These are phyloP conservation scores for Coemansia sp. DNA, from an alignment of 192 early-diverging fungal species.

Conservation along the genomic window DNA sequence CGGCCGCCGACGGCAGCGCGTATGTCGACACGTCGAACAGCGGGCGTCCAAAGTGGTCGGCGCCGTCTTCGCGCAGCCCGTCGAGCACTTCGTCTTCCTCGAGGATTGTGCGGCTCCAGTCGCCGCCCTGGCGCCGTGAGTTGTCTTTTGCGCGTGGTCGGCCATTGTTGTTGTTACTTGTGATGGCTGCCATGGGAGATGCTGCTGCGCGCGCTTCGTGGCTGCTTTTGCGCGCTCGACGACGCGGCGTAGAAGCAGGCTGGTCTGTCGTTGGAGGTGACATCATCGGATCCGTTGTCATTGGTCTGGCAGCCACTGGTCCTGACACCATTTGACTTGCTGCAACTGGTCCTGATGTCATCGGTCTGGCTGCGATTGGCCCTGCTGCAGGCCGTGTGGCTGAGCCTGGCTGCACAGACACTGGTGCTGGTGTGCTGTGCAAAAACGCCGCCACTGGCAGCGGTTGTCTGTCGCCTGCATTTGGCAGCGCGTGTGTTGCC, in stretches of 20 bases:
- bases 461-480: slow-evolving; percentile 1
- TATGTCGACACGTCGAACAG: slow-evolving; percentile 36
- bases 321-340: too few species aligned
- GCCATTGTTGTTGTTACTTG: background rate
- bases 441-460: background rate
- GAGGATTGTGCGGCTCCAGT: slow-evolving; percentile 23
- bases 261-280: background rate
- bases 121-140: slow-evolving; percentile 10
- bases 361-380: background rate
- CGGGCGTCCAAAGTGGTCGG: slow-evolving; percentile 46
- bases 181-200: background rate
- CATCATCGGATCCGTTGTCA: background rate
- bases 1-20: slow-evolving; percentile 23
- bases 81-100: slow-evolving; percentile 49
- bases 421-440: background rate
- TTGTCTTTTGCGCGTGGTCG: background rate
- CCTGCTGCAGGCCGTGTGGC: background rate
- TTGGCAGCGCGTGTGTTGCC: slow-evolving; percentile 1
- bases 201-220: background rate
- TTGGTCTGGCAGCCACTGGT: background rate
- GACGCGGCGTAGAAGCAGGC: background rate
- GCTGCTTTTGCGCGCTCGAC: slow-evolving; percentile 1
- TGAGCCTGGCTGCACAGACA: background rate
- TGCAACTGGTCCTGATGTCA: background rate
- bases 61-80: slow-evolving; percentile 35